A percentile compares a stretch with the other conserved stretches of the same genome.
These are phyloP conservation scores for Verticillium nubilum DNA, from an alignment of 2,329 filamentous ascomycete species.

Conservation along the genomic window DNA sequence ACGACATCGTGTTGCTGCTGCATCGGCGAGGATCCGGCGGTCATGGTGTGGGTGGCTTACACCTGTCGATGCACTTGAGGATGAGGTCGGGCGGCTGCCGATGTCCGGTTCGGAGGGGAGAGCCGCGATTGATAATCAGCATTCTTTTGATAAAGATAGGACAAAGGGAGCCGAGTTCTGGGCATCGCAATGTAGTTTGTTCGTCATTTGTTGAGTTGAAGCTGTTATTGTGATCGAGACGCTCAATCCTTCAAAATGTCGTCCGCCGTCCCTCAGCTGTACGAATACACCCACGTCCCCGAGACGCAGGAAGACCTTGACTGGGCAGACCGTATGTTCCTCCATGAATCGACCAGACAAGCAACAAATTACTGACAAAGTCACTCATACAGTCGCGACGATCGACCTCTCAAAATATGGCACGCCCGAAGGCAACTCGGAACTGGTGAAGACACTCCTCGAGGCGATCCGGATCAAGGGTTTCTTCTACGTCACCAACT, in stretches of 20 bases:
- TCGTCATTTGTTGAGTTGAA: neutral
- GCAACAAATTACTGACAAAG: neutral
- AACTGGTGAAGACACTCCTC: conserved; percentile 19
- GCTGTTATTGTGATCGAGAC: neutral
- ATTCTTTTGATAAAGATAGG: neutral
- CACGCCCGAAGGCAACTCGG: conserved; percentile 18
- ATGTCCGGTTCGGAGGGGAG: neutral
- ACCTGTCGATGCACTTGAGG: neutral
- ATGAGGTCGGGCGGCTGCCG: neutral
- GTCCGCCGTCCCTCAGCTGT: conserved; percentile 20
- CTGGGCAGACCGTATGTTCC: conserved; percentile 27
- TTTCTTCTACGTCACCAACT: conserved; percentile 59
- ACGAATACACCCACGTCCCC: conserved; percentile 27
- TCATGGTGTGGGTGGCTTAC: neutral
- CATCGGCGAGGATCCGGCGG: neutral
- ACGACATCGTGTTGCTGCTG: neutral
- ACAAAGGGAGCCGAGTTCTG: neutral
- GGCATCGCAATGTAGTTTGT: neutral
- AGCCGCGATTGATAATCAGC: neutral
- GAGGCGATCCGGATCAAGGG: conserved; percentile 25
- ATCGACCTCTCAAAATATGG: conserved; percentile 26
- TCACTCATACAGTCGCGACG: conserved; percentile 25
- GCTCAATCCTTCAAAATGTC: conserved; percentile 18
- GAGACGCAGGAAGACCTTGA: conserved; percentile 30
- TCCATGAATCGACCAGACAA: too few relatives aligned